Conservation (phyloP, 2,329 filamentous ascomycete species). For the Colletotrichum chlorophyti region DNA sequence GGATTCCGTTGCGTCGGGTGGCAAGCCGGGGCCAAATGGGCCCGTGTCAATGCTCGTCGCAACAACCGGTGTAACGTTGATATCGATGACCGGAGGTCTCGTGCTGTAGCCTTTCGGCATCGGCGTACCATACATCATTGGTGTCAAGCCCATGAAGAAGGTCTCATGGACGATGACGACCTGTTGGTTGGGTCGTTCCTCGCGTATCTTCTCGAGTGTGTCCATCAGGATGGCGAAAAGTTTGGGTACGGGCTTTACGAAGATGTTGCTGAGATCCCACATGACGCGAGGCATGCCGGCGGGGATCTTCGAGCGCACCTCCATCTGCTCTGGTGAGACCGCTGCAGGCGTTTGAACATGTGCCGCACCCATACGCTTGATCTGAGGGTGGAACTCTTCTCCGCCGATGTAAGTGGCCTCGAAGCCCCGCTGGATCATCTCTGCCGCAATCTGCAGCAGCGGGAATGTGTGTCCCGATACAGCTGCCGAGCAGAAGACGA, state of each 20-base stretch:
- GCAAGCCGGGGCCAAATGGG: slow-evolving; percentile 46
- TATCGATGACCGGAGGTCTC: slow-evolving; percentile 44
- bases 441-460: slow-evolving; percentile 40
- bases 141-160: slow-evolving; percentile 43
- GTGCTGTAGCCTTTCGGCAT: slow-evolving; percentile 44
- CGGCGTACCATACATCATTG: slow-evolving; percentile 45
- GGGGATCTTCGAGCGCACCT: slow-evolving; percentile 27
- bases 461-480: slow-evolving; percentile 40
- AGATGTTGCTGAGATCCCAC: slow-evolving; percentile 41
- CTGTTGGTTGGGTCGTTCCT: slow-evolving; percentile 40
- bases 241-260: slow-evolving; percentile 40
- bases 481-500: slow-evolving; percentile 37
- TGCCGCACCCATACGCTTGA: slow-evolving; percentile 45
- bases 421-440: slow-evolving; percentile 47
- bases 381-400: slow-evolving; percentile 39
- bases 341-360: slow-evolving; percentile 36
- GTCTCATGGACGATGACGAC: slow-evolving; percentile 53
- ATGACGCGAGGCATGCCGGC: slow-evolving; percentile 36
- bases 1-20: slow-evolving; percentile 43
- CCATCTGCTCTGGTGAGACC: slow-evolving; percentile 30
- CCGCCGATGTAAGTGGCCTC: slow-evolving; percentile 49
- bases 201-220: slow-evolving; percentile 41
- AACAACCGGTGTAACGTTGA: slow-evolving; percentile 46
- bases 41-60: slow-evolving; percentile 45
- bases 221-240: slow-evolving; percentile 41